Evolutionary conservation across 139 green algal genomes (phyloP).

Genomic region (Yamagishiella unicocca): DNA sequence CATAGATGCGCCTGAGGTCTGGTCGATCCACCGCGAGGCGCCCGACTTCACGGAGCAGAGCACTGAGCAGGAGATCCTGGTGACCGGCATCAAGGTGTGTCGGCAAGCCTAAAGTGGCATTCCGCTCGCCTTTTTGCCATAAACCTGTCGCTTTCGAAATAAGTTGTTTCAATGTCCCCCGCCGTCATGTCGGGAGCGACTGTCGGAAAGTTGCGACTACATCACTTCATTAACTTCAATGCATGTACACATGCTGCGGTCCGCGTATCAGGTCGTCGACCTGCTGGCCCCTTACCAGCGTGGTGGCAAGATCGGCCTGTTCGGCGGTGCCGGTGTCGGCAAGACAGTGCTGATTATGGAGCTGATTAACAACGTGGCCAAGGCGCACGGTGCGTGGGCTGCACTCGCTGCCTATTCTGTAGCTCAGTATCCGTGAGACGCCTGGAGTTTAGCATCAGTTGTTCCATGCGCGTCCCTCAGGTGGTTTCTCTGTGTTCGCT

Average conservation of each 20-base stretch:
- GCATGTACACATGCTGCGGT: too few species aligned
- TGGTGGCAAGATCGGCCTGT: conserved; percentile 99
- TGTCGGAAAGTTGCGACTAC: too few species aligned
- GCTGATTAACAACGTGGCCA: conserved; percentile 99
- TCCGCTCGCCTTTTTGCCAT: too few species aligned
- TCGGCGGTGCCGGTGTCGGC: conserved; percentile 98
- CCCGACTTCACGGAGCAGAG: conserved; percentile 96
- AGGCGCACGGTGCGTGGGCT: conserved; percentile 91
- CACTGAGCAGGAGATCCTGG: conserved; percentile 98
- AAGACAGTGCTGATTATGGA: conserved; percentile 99
- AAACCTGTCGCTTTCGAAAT: too few species aligned
- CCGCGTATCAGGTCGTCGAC: conserved; percentile 99
- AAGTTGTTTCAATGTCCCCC: too few species aligned
- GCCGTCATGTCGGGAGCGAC: too few species aligned
- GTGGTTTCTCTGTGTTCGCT: conserved; percentile 99
- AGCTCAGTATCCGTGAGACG: too few species aligned
- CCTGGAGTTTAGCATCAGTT: too few species aligned
- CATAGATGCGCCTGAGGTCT: conserved; percentile 83
- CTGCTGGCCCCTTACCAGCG: conserved; percentile 98
- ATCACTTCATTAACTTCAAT: too few species aligned
- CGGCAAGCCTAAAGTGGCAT: too few species aligned
- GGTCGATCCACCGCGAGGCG: conserved; percentile 97
- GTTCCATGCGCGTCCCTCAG: conserved; percentile 68
- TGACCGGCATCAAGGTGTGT: conserved; percentile 98
- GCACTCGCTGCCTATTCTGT: neutral